Percentiles rank a stretch among this genome's conserved stretches.
Evolutionary conservation across 768 basidiomycete species (phyloP).

Genomic region (Mrakia frigida): DNA sequence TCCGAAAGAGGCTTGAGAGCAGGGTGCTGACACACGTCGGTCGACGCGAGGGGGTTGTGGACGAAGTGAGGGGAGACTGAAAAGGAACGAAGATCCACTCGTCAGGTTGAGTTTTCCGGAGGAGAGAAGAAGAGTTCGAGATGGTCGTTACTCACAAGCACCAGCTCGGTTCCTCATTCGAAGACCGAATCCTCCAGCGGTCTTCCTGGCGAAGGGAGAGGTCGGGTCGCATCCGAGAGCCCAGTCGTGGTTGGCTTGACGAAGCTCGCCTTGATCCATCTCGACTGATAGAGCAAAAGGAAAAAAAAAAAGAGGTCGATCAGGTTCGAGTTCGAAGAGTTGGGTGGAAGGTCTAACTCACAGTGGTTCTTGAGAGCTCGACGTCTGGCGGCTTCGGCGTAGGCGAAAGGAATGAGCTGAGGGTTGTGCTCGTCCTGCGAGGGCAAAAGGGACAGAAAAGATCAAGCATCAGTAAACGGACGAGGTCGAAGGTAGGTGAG

Average conservation of each 20-base stretch:
- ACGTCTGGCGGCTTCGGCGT: conserved; percentile 10
- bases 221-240: conserved; percentile 3
- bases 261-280: conserved; percentile 22
- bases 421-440: conserved; percentile 29
- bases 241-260: conserved; percentile 6
- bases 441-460: not conserved
- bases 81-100: not conserved
- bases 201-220: conserved; percentile 7
- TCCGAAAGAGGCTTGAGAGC: conserved; percentile 6
- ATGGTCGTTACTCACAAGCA: conserved; percentile 13
- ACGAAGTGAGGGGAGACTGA: conserved; percentile 27
- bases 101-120: not conserved
- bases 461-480: not conserved
- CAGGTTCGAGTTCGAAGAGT: no score
- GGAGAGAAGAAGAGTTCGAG: not conserved
- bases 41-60: conserved; percentile 20
- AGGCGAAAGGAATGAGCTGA: conserved; percentile 25
- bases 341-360: no score
- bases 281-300: conserved; percentile 9
- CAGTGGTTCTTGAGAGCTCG: conserved; percentile 1
- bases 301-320: not conserved
- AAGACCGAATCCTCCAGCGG: conserved; percentile 16
- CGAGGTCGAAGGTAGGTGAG: not conserved
- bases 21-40: conserved; percentile 21
- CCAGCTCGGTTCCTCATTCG: conserved; percentile 16